Evolutionary conservation across 225 moss, liverwort and hornwort genomes (phyloP).

Genomic region (Marchantia paleacea): DNA sequence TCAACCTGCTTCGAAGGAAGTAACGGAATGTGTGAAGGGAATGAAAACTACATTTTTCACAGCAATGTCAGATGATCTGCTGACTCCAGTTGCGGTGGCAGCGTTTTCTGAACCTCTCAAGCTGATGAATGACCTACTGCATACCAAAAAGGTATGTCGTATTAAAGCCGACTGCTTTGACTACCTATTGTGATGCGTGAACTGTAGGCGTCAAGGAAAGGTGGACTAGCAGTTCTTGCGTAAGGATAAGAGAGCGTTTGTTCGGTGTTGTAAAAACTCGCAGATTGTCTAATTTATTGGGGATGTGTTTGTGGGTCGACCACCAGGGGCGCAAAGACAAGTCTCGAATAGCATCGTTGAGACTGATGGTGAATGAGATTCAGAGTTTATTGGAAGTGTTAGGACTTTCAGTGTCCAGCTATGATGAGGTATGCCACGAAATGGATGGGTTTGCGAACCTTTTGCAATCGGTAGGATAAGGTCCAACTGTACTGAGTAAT

Average conservation of each 20-base stretch:
- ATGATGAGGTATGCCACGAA: conserved; percentile 47
- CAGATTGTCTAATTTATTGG: too few species aligned
- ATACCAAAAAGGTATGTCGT: conserved; percentile 72
- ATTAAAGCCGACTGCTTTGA: neutral
- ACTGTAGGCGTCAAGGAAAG: neutral
- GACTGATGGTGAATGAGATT: conserved; percentile 51
- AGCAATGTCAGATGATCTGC: conserved; percentile 91
- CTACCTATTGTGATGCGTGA: neutral
- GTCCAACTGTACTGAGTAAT: neutral
- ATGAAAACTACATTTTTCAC: conserved; percentile 52
- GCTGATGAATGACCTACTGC: conserved; percentile 84
- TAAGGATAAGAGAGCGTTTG: neutral
- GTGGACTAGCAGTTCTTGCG: neutral
- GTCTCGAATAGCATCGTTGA: conserved; percentile 68
- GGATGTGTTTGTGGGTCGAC: neutral
- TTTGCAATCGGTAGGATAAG: neutral
- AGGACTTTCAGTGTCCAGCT: conserved; percentile 67
- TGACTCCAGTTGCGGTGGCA: conserved; percentile 79
- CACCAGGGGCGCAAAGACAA: conserved; percentile 90
- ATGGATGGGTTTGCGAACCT: neutral
- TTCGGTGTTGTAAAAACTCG: neutral
- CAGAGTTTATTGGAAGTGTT: conserved; percentile 55
- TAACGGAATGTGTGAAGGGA: conserved; percentile 38
- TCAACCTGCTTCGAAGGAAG: conserved; percentile 61
- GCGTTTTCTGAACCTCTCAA: conserved; percentile 86